phyloP scores from a whole-genome alignment of 306 rosid genomes.

The Vigna trinervia region DNA sequence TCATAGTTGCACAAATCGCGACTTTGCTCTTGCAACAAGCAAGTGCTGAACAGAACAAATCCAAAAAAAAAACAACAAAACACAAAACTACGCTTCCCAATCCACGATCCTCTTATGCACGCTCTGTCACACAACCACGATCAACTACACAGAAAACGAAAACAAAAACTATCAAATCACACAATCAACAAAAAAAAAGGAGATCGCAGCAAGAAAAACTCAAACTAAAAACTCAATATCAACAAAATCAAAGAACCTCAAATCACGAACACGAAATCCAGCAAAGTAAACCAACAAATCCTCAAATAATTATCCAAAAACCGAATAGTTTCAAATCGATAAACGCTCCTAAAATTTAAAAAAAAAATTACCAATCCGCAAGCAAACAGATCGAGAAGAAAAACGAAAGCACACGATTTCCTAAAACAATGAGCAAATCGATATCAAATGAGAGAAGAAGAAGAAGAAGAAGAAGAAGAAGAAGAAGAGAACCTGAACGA shows the following conservation, averaged over 20 bases:
- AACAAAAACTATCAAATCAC: conserved; percentile 11
- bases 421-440: conserved; percentile 29
- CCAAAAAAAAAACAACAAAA: neutral
- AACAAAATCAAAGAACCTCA: neutral
- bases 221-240: conserved; percentile 35
- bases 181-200: neutral
- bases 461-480: neutral
- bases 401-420: neutral
- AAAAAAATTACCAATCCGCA: conserved; percentile 4
- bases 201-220: conserved; percentile 42
- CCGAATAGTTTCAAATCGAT: neutral
- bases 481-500: conserved; percentile 23
- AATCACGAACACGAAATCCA: neutral
- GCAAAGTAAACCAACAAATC: conserved; percentile 4
- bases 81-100: conserved; percentile 31
- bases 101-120: conserved; percentile 41
- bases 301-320: conserved; percentile 21
- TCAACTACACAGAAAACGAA: conserved; percentile 39
- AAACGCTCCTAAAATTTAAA: neutral
- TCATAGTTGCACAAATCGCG: conserved; percentile 52
- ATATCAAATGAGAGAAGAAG: neutral
- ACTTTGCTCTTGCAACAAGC: conserved; percentile 40
- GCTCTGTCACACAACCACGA: conserved; percentile 34
- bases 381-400: conserved; percentile 34
- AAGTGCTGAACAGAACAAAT: conserved; percentile 42